These are phyloP conservation scores for Eragrostis tef DNA, from an alignment of 202 grass and related monocot genomes.

Conservation along the genomic window DNA sequence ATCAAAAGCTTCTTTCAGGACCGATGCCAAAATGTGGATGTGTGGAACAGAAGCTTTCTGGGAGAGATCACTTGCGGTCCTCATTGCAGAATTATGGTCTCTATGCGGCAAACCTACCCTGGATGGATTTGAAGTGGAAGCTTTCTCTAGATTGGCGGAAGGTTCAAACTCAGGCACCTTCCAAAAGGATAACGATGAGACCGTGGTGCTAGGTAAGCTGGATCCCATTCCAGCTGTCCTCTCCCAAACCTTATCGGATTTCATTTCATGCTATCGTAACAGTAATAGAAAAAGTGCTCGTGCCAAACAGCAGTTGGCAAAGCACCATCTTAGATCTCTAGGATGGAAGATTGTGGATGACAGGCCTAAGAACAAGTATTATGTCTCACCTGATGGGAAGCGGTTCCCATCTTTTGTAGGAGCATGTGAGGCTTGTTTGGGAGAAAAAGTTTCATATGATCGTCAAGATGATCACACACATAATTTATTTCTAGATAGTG, in stretches of 20 bases:
- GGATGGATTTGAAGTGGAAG: constrained; percentile 32
- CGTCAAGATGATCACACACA: constrained; percentile 9
- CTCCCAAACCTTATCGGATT: constrained; percentile 45
- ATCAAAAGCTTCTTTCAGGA: constrained; percentile 49
- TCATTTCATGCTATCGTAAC: constrained; percentile 41
- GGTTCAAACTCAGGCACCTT: constrained; percentile 10
- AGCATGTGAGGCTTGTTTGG: constrained; percentile 66
- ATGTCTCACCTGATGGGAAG: constrained; percentile 62
- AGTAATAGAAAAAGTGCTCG: constrained; percentile 36
- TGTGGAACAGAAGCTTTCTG: constrained; percentile 49
- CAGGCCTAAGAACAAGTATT: constrained; percentile 48
- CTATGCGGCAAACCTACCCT: constrained; percentile 39
- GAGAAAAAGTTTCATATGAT: constrained; percentile 14
- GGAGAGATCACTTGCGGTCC: constrained; percentile 49
- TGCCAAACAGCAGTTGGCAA: constrained; percentile 50
- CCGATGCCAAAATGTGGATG: constrained; percentile 60
- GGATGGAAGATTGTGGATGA: constrained; percentile 59
- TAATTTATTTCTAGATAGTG: constrained; percentile 20
- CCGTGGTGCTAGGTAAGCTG: constrained; percentile 37
- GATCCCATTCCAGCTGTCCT: constrained; percentile 43
- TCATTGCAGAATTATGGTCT: constrained; percentile 55
- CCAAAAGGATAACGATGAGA: constrained; percentile 33
- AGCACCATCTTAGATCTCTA: constrained; percentile 54
- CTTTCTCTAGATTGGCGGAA: constrained; percentile 17
- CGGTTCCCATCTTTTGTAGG: constrained; percentile 59